Evolutionary conservation across 495 filamentous ascomycete species (phyloP).

Genomic region (Xylaria flabelliformis): DNA sequence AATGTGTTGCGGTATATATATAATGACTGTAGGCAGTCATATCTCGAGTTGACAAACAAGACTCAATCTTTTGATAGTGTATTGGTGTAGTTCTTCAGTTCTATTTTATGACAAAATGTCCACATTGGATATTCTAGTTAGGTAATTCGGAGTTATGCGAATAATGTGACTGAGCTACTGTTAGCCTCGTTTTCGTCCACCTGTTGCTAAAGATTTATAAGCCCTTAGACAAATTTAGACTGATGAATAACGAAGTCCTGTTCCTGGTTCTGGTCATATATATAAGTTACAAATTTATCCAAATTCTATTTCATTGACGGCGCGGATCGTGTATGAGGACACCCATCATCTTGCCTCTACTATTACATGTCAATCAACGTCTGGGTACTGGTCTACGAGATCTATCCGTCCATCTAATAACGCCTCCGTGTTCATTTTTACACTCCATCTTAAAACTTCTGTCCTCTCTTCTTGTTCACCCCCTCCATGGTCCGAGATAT

Average conservation of each 20-base stretch:
- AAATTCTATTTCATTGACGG: background rate
- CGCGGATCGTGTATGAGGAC: background rate
- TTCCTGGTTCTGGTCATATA: background rate
- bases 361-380: conserved; percentile 20
- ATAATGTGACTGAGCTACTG: background rate
- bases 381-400: conserved; percentile 40
- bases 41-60: too few relatives aligned
- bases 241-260: background rate
- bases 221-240: background rate
- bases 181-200: background rate
- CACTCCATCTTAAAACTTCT: conserved; percentile 40
- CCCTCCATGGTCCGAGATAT: conserved; percentile 41
- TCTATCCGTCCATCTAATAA: conserved; percentile 36
- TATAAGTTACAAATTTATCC: background rate
- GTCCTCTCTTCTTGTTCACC: conserved; percentile 33
- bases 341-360: background rate
- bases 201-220: background rate
- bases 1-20: background rate
- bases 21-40: too few relatives aligned
- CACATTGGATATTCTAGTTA: background rate
- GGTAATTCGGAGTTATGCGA: background rate
- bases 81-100: too few relatives aligned
- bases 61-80: too few relatives aligned
- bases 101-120: background rate
- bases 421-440: conserved; percentile 41